These are phyloP conservation scores for Plasmodium fragile DNA, from an alignment of 169 alveolate genomes.

Conservation along the genomic window DNA sequence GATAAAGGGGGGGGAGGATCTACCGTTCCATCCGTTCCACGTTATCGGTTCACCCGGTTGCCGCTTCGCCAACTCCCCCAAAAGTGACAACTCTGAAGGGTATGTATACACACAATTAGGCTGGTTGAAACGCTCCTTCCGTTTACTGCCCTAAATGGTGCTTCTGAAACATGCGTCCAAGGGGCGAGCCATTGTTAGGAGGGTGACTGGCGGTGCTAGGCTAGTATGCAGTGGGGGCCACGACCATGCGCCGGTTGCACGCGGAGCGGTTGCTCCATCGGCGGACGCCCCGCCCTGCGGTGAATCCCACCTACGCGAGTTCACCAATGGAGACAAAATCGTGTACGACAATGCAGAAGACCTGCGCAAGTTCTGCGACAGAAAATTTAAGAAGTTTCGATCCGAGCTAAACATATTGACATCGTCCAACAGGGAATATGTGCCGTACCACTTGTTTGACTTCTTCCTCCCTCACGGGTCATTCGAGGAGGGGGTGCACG, in stretches of 20 bases:
- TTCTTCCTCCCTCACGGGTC: conserved; percentile 8
- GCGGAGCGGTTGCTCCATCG: background rate
- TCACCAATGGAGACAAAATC: conserved; percentile 35
- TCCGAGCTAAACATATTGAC: conserved; percentile 35
- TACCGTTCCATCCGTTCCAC: background rate
- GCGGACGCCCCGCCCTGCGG: background rate
- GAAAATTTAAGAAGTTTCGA: conserved; percentile 23
- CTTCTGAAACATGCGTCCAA: background rate
- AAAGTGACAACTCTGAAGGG: background rate
- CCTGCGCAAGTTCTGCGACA: conserved; percentile 21
- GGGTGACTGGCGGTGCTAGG: background rate
- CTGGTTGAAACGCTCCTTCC: background rate
- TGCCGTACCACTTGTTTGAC: conserved; percentile 65
- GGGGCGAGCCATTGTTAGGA: background rate
- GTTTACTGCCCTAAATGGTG: background rate
- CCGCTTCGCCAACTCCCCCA: background rate
- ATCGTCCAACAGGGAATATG: conserved; percentile 69
- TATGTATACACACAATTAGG: background rate
- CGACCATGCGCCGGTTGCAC: background rate
- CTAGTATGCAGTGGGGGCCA: background rate
- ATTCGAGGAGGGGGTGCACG: background rate
- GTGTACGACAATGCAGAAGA: conserved; percentile 35
- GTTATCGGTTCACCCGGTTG: background rate
- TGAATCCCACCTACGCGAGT: conserved; percentile 3
- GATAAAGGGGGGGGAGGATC: background rate